These are phyloP conservation scores for Smittium mucronatum DNA, from an alignment of 371 early-diverging fungal genomes.

Conservation along the genomic window DNA sequence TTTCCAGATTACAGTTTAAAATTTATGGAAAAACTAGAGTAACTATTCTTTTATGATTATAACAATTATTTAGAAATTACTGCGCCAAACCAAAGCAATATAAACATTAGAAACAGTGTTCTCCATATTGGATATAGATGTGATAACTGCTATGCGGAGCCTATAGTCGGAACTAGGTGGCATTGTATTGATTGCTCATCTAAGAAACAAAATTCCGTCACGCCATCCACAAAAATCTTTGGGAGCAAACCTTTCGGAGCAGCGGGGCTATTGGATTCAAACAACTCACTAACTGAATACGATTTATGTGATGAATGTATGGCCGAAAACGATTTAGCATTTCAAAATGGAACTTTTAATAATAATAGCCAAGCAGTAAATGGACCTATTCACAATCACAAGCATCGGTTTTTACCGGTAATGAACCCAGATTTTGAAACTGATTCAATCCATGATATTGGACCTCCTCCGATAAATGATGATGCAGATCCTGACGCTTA, in stretches of 20 bases:
- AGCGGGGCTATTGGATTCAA: conserved; percentile 20
- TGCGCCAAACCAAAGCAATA: neutral
- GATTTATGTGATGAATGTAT: conserved; percentile 33
- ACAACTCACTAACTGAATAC: conserved; percentile 12
- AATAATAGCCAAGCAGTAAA: too few relatives aligned
- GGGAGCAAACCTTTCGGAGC: conserved; percentile 31
- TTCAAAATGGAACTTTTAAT: neutral
- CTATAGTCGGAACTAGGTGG: conserved; percentile 33
- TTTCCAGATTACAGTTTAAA: too few relatives aligned
- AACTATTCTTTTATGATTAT: too few relatives aligned
- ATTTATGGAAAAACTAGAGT: too few relatives aligned
- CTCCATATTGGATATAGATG: conserved; percentile 33
- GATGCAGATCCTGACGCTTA: neutral
- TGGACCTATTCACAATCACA: neutral
- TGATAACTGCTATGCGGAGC: conserved; percentile 29
- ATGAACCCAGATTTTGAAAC: neutral
- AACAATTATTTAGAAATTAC: too few relatives aligned
- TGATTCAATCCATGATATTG: neutral
- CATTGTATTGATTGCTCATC: conserved; percentile 28
- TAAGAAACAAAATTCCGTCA: neutral
- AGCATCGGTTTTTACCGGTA: conserved; percentile 2
- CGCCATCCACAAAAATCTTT: neutral
- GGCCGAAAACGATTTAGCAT: conserved; percentile 22
- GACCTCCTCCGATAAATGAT: neutral
- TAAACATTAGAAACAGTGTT: conserved; percentile 16